Percentiles rank a stretch among this genome's conserved stretches.
Conservation (phyloP, 148 eudicot species). For the Amaranthus cruentus region DNA sequence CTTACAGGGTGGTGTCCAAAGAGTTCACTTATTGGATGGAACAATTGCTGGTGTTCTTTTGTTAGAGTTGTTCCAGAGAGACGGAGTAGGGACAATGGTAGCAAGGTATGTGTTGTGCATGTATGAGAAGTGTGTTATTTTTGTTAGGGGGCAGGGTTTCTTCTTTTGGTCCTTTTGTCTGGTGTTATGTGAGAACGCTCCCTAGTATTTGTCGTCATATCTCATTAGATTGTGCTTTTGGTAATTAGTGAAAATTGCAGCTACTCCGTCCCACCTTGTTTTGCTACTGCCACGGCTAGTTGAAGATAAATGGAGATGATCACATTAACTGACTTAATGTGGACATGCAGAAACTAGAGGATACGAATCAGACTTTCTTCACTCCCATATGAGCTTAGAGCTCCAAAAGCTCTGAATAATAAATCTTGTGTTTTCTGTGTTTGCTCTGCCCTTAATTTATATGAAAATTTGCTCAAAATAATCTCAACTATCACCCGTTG, state of each 20-base stretch:
- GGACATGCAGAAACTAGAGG: too few species aligned
- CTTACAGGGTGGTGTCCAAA: constrained; percentile 87
- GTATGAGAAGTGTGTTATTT: not conserved
- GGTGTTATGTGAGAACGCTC: too few species aligned
- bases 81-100: constrained; percentile 96
- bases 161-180: not conserved
- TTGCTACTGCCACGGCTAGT: too few species aligned
- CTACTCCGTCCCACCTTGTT: not conserved
- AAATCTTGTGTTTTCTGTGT: too few species aligned
- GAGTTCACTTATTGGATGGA: constrained; percentile 92
- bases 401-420: too few species aligned
- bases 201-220: not conserved
- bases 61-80: constrained; percentile 83
- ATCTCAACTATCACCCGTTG: too few species aligned
- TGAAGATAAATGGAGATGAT: too few species aligned
- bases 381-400: too few species aligned
- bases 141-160: not conserved
- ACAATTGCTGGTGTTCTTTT: constrained; percentile 75
- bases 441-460: too few species aligned
- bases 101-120: constrained; percentile 56
- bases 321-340: too few species aligned
- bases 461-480: too few species aligned
- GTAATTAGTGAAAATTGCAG: not conserved
- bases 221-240: not conserved
- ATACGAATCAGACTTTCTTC: too few species aligned